Conservation (phyloP, 352 stramenopile species). For the Ophiocytium majus region DNA sequence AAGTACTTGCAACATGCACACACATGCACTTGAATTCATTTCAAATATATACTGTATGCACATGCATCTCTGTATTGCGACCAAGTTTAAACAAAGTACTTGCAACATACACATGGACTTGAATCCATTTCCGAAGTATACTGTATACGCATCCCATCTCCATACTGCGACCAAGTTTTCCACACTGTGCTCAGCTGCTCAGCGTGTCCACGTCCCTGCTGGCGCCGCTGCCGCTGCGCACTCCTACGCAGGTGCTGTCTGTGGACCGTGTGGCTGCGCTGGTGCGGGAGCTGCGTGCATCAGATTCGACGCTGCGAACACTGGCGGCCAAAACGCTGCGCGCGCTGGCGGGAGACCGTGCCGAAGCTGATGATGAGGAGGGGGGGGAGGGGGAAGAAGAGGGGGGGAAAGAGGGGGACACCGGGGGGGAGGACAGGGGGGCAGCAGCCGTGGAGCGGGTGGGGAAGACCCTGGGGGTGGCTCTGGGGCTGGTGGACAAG, state of each 20-base stretch:
- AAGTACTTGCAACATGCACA: too few relatives aligned
- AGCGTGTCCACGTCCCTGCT: background rate
- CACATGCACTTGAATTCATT: too few relatives aligned
- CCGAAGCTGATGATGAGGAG: background rate
- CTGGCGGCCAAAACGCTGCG: constrained; percentile 5
- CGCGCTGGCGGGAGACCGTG: background rate
- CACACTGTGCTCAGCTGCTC: background rate
- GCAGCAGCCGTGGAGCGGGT: background rate
- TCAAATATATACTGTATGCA: too few relatives aligned
- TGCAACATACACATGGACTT: background rate
- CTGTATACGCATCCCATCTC: background rate
- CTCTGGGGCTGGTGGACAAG: background rate
- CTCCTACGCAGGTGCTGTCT: background rate
- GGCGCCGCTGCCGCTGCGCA: background rate
- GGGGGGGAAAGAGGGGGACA: too few relatives aligned
- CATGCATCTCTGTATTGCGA: too few relatives aligned
- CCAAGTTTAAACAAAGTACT: too few relatives aligned
- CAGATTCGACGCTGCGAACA: background rate
- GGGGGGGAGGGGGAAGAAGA: constrained; percentile 4
- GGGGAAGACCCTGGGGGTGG: background rate
- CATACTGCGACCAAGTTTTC: too few relatives aligned
- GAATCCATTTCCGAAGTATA: background rate
- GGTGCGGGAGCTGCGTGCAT: background rate
- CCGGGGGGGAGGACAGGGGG: background rate
- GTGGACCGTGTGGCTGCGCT: background rate